A percentile compares a stretch with the other conserved stretches of the same genome.
Evolutionary conservation across 192 early-diverging fungal species (phyloP).

Genomic region (Gaertneriomyces semiglobifer): DNA sequence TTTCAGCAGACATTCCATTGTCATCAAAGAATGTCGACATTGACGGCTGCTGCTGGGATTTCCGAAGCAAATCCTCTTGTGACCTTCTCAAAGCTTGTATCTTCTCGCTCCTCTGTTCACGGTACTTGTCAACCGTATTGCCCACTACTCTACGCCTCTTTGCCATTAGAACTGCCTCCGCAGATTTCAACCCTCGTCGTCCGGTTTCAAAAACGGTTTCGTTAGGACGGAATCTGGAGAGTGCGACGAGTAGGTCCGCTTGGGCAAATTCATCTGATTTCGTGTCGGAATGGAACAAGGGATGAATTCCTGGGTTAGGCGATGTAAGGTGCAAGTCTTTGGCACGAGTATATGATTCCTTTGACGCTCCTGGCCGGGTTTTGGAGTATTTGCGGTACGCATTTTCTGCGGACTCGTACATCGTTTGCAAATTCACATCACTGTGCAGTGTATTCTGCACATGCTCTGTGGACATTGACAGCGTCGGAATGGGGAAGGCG

Average conservation of each 20-base stretch:
- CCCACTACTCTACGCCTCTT: conserved; percentile 37
- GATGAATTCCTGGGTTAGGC: conserved; percentile 60
- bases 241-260: conserved; percentile 64
- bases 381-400: conserved; percentile 84
- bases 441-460: conserved; percentile 58
- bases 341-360: conserved; percentile 80
- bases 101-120: conserved; percentile 22
- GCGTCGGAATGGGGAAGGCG: conserved; percentile 61
- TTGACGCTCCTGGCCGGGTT: conserved; percentile 74
- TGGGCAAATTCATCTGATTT: conserved; percentile 60
- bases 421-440: conserved; percentile 61
- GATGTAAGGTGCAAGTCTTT: conserved; percentile 59
- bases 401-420: conserved; percentile 68
- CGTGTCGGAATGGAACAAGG: conserved; percentile 61
- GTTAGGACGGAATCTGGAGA: conserved; percentile 77
- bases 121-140: conserved; percentile 55
- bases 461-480: conserved; percentile 74
- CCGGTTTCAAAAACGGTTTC: conserved; percentile 97
- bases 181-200: conserved; percentile 73
- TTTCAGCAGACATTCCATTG: no score
- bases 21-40: no score
- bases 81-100: no score
- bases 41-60: no score
- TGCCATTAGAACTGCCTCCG: conserved; percentile 55
- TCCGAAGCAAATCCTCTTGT: no score